Evolutionary conservation across 2,329 filamentous ascomycete genomes (phyloP).

Genomic region (Cercospora nicotianae): DNA sequence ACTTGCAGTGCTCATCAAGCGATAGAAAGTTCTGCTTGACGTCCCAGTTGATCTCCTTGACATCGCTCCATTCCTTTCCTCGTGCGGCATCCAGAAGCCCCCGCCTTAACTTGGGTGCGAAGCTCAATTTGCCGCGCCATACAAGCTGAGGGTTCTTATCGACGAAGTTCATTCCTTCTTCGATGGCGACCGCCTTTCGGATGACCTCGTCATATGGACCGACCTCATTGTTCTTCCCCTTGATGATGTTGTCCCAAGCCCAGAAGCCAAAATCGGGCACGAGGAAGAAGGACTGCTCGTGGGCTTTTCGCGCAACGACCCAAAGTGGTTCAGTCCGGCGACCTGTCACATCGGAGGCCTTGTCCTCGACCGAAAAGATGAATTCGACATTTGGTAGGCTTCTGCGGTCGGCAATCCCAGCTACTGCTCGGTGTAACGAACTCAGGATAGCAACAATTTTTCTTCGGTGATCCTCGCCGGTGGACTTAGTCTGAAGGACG

Average conservation of each 20-base stretch:
- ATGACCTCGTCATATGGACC: conserved; percentile 36
- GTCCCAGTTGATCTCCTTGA: conserved; percentile 35
- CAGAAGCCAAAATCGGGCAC: conserved; percentile 57
- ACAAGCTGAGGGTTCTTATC: conserved; percentile 33
- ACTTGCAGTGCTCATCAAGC: conserved; percentile 34
- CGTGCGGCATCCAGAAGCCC: conserved; percentile 35
- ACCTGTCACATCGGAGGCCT: conserved; percentile 35
- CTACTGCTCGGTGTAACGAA: conserved; percentile 51
- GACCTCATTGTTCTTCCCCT: conserved; percentile 36
- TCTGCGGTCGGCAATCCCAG: conserved; percentile 40
- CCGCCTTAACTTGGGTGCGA: conserved; percentile 33
- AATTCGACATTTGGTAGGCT: conserved; percentile 52
- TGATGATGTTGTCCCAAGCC: conserved; percentile 53
- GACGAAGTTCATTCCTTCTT: conserved; percentile 21
- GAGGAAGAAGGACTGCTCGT: conserved; percentile 48
- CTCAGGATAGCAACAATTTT: conserved; percentile 40
- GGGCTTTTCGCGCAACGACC: conserved; percentile 34
- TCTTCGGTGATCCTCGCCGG: conserved; percentile 29
- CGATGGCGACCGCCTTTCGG: conserved; percentile 38
- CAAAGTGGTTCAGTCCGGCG: conserved; percentile 41
- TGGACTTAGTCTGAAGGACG: conserved; percentile 32
- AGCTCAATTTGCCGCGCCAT: conserved; percentile 36
- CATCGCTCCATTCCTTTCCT: conserved; percentile 41
- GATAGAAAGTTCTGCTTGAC: conserved; percentile 26
- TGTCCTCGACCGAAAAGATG: conserved; percentile 50